phyloP scores from a whole-genome alignment of 805 yeast species.

The Saturnispora diversa region DNA sequence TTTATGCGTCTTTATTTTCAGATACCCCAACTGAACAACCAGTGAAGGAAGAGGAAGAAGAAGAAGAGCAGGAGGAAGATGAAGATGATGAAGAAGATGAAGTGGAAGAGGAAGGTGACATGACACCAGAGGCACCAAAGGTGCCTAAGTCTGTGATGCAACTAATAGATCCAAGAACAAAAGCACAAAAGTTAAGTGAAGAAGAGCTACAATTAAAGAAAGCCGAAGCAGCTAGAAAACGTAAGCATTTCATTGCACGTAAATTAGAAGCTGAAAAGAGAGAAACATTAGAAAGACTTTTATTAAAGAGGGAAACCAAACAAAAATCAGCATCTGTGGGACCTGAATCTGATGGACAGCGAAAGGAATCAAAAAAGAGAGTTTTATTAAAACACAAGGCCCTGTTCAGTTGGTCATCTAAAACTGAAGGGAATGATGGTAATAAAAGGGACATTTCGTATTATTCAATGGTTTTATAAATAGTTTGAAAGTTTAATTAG shows the following conservation, averaged over 20 bases:
- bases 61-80: slow-evolving; percentile 4
- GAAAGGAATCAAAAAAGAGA: slow-evolving; percentile 11
- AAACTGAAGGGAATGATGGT: slow-evolving; percentile 17
- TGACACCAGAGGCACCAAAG: slow-evolving; percentile 10
- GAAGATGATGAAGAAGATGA: slow-evolving; percentile 1
- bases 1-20: neutral
- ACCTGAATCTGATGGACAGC: slow-evolving; percentile 3
- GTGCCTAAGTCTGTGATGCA: slow-evolving; percentile 27
- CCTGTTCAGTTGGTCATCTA: slow-evolving; percentile 34
- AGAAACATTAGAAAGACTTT: slow-evolving; percentile 79
- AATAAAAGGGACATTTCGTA: slow-evolving; percentile 14
- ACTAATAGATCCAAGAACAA: slow-evolving; percentile 34
- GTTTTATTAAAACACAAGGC: slow-evolving; percentile 43
- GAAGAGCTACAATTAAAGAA: slow-evolving; percentile 77
- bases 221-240: slow-evolving; percentile 80
- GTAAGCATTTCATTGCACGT: slow-evolving; percentile 77
- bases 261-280: slow-evolving; percentile 86
- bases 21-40: neutral
- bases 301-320: slow-evolving; percentile 32
- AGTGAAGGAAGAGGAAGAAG: neutral
- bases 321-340: slow-evolving; percentile 13
- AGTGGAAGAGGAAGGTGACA: slow-evolving; percentile 20
- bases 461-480: slow-evolving; percentile 18
- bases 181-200: slow-evolving; percentile 59
- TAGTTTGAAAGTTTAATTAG: neutral